phyloP scores from a whole-genome alignment of 805 yeast genomes.

The Ogataea neopini region DNA sequence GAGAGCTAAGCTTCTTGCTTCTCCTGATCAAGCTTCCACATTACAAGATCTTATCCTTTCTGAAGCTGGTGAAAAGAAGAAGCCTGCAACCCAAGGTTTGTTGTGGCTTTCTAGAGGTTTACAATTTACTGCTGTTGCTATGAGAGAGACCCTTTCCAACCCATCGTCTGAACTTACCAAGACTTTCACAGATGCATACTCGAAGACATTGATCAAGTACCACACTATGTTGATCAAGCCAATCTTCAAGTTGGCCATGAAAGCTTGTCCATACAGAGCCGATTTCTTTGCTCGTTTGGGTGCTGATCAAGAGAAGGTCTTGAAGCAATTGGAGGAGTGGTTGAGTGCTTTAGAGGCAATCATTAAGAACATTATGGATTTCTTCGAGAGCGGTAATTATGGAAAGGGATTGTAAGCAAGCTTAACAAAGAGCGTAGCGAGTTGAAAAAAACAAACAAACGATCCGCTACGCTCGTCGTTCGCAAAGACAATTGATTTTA shows the following conservation, averaged over 20 bases:
- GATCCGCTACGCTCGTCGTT: neutral
- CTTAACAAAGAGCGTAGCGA: neutral
- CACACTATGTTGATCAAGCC: slow-evolving; percentile 84
- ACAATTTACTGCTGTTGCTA: slow-evolving; percentile 86
- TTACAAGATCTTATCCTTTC: slow-evolving; percentile 75
- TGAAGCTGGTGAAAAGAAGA: slow-evolving; percentile 66
- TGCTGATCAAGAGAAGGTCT: slow-evolving; percentile 66
- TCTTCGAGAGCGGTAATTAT: slow-evolving; percentile 77
- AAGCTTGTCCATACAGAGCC: slow-evolving; percentile 89
- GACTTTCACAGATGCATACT: slow-evolving; percentile 83
- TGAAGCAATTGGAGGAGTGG: slow-evolving; percentile 69
- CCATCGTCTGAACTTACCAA: slow-evolving; percentile 66
- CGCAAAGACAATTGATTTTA: no score
- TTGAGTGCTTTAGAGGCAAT: slow-evolving; percentile 72
- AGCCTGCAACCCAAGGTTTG: slow-evolving; percentile 87
- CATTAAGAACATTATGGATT: slow-evolving; percentile 70
- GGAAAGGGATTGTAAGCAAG: slow-evolving; percentile 67
- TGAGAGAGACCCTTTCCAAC: slow-evolving; percentile 72
- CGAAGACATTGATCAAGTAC: slow-evolving; percentile 75
- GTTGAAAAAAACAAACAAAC: neutral
- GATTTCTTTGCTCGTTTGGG: slow-evolving; percentile 85
- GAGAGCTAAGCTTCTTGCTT: slow-evolving; percentile 60
- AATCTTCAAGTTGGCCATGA: slow-evolving; percentile 90
- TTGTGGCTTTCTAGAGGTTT: slow-evolving; percentile 86
- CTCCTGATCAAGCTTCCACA: slow-evolving; percentile 64